Evolutionary conservation across 2,329 filamentous ascomycete species (phyloP).

Genomic region (Xylaria arbuscula): DNA sequence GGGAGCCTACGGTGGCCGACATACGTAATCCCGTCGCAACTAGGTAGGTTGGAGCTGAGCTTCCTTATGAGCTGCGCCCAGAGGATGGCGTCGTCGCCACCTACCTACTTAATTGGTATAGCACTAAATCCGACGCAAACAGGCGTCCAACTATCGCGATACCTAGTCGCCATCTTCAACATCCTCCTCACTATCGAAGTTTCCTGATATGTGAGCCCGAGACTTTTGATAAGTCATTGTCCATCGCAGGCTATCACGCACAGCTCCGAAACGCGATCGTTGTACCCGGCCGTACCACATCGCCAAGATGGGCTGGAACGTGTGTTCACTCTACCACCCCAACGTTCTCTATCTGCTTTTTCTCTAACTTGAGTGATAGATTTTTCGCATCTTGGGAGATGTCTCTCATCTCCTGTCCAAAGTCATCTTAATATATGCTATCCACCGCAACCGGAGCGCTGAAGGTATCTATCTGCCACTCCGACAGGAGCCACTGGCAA

Average conservation of each 20-base stretch:
- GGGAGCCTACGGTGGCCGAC: not conserved
- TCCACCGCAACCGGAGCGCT: constrained; percentile 86
- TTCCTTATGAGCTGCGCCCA: constrained; percentile 26
- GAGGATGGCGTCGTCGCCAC: not conserved
- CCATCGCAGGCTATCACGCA: constrained; percentile 6
- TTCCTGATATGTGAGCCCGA: constrained; percentile 39
- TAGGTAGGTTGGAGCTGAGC: constrained; percentile 19
- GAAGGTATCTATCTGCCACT: constrained; percentile 67
- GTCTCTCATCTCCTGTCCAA: constrained; percentile 87
- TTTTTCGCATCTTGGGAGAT: constrained; percentile 84
- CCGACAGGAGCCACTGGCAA: not conserved
- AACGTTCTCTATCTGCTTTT: not conserved
- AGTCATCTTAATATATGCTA: constrained; percentile 89
- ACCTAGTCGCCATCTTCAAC: not conserved
- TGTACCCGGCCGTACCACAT: constrained; percentile 22
- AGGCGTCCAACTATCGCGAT: constrained; percentile 14
- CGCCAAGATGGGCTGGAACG: constrained; percentile 49
- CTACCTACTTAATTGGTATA: not conserved
- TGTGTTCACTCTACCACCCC: constrained; percentile 34
- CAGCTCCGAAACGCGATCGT: constrained; percentile 32
- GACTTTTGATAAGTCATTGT: constrained; percentile 30
- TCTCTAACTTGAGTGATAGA: constrained; percentile 49
- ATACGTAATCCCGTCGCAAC: constrained; percentile 30
- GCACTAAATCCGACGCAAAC: constrained; percentile 11
- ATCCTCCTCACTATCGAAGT: not conserved